Evolutionary conservation across 331 rosid genomes (phyloP), one percentile per base, ranked within the genome.

Genomic region (Quercus phellos): DNA sequence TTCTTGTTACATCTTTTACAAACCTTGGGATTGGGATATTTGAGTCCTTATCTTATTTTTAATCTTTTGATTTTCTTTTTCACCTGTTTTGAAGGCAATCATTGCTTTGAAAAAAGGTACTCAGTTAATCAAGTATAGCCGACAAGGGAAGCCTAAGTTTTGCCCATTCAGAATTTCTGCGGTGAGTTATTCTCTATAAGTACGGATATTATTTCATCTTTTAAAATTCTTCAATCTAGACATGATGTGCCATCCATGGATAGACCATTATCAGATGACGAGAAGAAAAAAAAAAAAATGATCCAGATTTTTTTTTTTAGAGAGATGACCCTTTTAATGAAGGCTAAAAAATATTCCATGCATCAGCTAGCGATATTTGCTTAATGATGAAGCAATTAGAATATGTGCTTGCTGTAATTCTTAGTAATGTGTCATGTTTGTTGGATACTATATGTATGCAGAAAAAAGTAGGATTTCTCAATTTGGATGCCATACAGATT

Each of bases 91-190:
- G 86, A 85, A 94, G 98, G 91, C 90, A 79, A 81, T 92, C 56
- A 6, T 81, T 80, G 76, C 83, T 71, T 88, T 94, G 51, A 94
- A 94, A 80, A 92, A 82, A 75, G 98, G 98, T 38, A 82, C 92
- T 73, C 97, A 89, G 70, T 77, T 92, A 79, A 78, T 92, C 74
- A 92, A 94, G 93, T 92, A 94, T 64, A 83, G 93, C 82, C 90
- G 94, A 38, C 82, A 94, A 85, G 94, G 97, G 78, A 90, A 88
- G 84, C 98, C 97, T 51, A 92, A 90, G 78, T 74, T 94, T 82
- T 78, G 89, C 86, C 81, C 87, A 27, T 92, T 94, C 89, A 87
- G 97, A 90, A 85, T 94, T 78, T 94, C 98, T 83, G 12, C 77
- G 72, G 97, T 92, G 74, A 89, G 92, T 77, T 69, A 64, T 87